Base-by-base conservation (phyloP, 164 flowering plant species). In the Macadamia tetraphylla region DNA sequence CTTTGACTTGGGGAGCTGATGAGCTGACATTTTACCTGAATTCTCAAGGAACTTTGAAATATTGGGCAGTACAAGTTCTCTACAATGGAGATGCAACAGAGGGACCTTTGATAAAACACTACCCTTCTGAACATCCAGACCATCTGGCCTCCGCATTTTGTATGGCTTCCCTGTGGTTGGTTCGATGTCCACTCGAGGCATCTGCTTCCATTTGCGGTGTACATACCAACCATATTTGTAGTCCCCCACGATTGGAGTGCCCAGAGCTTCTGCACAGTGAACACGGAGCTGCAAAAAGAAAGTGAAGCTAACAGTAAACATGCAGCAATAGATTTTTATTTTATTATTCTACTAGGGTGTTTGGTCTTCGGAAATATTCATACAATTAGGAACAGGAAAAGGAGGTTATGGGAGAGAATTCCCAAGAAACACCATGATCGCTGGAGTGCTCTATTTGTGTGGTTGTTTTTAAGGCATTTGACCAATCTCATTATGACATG, bases 251-350 rank as follows among this genome's bases (percentile, higher is more conserved):
- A 91, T 88, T 18, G 95, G 93, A 29, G 95, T 88, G 9, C 97
- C 93, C 31, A 92, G 83, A 55, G 93, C 96, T 80, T 92, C 96
- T 6, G 98, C 94, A 71, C 97, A 94, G 64, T 91, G 98, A 44
- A 94, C 94, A 6, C 98, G 87, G 7, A 94, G 88, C 98, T 94
- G 80, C 60, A 75, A 71, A 10, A 35, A 9, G 7, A 43, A 14
- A 44, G 57, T 15, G 53, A 14, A 29, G 17, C 2, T 53, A 17
- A 14, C 15, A 53, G 6, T 53, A 53, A 17, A 53, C 57, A 53
- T 53, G 57, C 17, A 3, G 6, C 4, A 53, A 46, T 9, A 46
- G 51, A 8, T 46, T 46, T 5, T 46, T 3, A 46, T 46, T 46
- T 46, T 46, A 46, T 46, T 46, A 46, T 46, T 35, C 40, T 35